These are phyloP conservation scores for Knoxdaviesia capensis DNA, from an alignment of 2,329 filamentous ascomycete genomes.

Conservation along the genomic window DNA sequence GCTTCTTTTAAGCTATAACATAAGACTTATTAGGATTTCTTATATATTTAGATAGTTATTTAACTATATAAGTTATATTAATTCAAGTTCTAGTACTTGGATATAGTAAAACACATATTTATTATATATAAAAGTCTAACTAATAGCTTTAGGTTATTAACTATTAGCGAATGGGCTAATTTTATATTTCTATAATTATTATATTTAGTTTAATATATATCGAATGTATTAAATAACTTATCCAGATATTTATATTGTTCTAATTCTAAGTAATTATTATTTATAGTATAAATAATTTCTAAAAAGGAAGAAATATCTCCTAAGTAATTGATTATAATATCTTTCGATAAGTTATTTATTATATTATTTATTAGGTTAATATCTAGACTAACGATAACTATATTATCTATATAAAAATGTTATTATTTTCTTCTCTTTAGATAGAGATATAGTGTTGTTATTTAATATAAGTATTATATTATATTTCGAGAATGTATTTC, in stretches of 20 bases:
- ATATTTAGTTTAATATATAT: background rate
- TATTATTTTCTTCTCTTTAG: background rate
- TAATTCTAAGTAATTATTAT: too few species aligned
- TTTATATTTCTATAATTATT: background rate
- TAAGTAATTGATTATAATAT: background rate
- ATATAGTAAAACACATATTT: too few species aligned
- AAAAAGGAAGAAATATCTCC: background rate
- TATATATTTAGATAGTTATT: too few species aligned
- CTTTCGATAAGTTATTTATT: background rate
- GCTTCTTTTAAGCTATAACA: too few species aligned
- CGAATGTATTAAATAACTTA: too few species aligned
- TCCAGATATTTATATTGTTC: too few species aligned
- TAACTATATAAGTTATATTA: too few species aligned
- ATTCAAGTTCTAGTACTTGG: too few species aligned
- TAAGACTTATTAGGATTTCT: too few species aligned
- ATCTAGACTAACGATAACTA: background rate
- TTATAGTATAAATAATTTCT: background rate
- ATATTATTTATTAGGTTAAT: background rate
- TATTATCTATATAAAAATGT: background rate
- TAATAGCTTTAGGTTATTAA: too few species aligned
- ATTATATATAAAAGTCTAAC: too few species aligned
- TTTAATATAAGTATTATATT: background rate
- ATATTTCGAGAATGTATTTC: background rate
- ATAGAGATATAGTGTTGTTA: conserved; percentile 1
- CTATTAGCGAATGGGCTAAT: too few species aligned